Conservation (phyloP, 257 asterid species). For the Mitragyna speciosa region DNA sequence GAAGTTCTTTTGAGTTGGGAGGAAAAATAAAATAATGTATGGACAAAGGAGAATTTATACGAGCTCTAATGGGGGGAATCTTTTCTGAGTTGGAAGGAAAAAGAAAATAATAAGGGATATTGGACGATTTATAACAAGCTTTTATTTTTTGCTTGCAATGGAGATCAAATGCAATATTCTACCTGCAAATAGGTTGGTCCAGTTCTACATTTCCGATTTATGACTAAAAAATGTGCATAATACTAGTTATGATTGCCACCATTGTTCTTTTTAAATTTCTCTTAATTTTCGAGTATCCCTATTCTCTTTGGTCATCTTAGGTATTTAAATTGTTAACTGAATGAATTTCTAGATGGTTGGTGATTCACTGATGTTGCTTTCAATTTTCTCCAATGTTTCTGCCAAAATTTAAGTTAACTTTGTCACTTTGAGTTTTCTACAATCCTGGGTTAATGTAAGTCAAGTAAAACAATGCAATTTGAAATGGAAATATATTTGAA, state of each 20-base stretch:
- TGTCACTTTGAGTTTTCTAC: background rate
- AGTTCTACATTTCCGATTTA: too few relatives aligned
- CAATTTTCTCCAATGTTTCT: background rate
- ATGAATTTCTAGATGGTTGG: background rate
- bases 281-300: too few relatives aligned
- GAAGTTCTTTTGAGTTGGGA: too few relatives aligned
- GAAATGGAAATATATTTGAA: background rate
- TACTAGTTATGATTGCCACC: too few relatives aligned
- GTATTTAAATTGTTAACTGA: background rate
- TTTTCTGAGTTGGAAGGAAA: too few relatives aligned
- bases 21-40: background rate
- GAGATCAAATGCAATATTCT: background rate
- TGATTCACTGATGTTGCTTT: constrained; percentile 18
- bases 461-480: background rate
- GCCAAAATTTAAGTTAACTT: background rate
- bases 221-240: too few relatives aligned
- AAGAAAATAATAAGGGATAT: too few relatives aligned
- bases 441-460: background rate
- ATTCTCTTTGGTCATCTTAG: too few relatives aligned
- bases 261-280: too few relatives aligned
- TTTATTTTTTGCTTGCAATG: background rate
- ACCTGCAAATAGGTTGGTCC: background rate
- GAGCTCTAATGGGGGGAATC: too few relatives aligned
- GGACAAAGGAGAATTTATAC: background rate
- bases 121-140: too few relatives aligned